Base-by-base conservation (phyloP, 495 filamentous ascomycete genomes). In the Parathielavia appendiculata region DNA sequence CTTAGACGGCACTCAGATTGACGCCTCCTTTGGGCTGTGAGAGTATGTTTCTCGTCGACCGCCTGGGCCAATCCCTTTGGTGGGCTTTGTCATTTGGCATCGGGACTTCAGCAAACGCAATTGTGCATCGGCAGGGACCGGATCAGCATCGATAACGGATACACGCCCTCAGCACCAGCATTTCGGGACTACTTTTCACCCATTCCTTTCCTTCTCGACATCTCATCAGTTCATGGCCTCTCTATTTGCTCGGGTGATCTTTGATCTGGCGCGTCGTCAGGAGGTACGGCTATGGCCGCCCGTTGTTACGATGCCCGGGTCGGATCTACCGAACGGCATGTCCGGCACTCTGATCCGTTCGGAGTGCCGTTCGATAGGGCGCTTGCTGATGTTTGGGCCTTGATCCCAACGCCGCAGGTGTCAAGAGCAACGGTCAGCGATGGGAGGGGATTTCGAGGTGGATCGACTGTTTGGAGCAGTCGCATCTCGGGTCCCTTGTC, bases 261-360 rank as follows among this genome's bases (percentile, higher is more conserved):
- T 56, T 45, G 54, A 36, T 60, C 51, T 40, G 58, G 41, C 36
- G 61, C 40, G 44, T 36, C 14, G 52, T 44, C 47, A 47, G 51
- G 54, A 36, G 19, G 54, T 36, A 56, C 41, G 44, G 38, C 32
- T 26, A 9, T 6, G 13, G 34, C 47, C 36, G 9, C 44, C 58
- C 12, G 32, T 23, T 34, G 53, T 20, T 44, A 45, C 47, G 48
- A 36, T 54, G 46, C 50, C 19, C 34, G 59, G 55, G 48, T 40
- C 16, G 41, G 51, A 40, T 55, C 55, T 62, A 58, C 55, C 55
- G 71, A 69, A 73, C 71, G 71, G 71, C 71, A 72, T 55, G 64
- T 47, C 68, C 71, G 66, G 66, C 67, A 62, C 56, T 58, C 50
- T 44, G 48, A 51, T 14, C 8, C 52, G 46, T 36, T 63, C 41